phyloP scores from a whole-genome alignment of 1,139 yeast genomes.

The Taiozyma onychis region DNA sequence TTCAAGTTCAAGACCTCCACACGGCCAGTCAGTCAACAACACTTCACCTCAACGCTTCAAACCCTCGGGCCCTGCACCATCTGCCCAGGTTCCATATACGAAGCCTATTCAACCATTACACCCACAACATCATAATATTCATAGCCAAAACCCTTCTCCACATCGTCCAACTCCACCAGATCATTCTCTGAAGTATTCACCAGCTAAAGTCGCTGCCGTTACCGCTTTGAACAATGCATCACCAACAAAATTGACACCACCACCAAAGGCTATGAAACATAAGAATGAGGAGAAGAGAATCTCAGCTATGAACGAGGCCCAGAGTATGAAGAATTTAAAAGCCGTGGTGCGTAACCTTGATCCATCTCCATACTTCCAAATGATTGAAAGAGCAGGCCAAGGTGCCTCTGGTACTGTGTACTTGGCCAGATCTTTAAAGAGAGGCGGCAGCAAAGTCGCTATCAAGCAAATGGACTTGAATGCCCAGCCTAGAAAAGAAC shows the following conservation, averaged over 20 bases:
- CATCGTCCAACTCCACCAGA: constrained; percentile 5
- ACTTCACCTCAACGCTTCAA: constrained; percentile 12
- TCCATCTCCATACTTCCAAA: constrained; percentile 80
- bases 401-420: constrained; percentile 98
- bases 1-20: neutral
- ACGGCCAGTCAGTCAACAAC: neutral
- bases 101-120: constrained; percentile 12
- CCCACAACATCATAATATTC: constrained; percentile 8
- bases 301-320: constrained; percentile 78
- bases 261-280: constrained; percentile 31
- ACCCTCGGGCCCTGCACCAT: constrained; percentile 2
- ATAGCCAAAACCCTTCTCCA: constrained; percentile 3
- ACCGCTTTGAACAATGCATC: constrained; percentile 24
- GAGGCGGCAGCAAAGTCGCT: constrained; percentile 59
- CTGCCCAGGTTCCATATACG: constrained; percentile 5
- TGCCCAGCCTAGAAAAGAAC: constrained; percentile 90
- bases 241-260: constrained; percentile 22
- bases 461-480: constrained; percentile 94
- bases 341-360: constrained; percentile 80
- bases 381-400: constrained; percentile 96
- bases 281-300: constrained; percentile 53
- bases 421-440: constrained; percentile 64
- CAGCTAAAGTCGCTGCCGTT: constrained; percentile 26
- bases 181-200: constrained; percentile 9
- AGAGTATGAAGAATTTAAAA: constrained; percentile 76